Evolutionary conservation across 768 basidiomycete genomes (phyloP), one percentile per base, ranked within the genome.

Genomic region (Leccinum ochraceum): DNA sequence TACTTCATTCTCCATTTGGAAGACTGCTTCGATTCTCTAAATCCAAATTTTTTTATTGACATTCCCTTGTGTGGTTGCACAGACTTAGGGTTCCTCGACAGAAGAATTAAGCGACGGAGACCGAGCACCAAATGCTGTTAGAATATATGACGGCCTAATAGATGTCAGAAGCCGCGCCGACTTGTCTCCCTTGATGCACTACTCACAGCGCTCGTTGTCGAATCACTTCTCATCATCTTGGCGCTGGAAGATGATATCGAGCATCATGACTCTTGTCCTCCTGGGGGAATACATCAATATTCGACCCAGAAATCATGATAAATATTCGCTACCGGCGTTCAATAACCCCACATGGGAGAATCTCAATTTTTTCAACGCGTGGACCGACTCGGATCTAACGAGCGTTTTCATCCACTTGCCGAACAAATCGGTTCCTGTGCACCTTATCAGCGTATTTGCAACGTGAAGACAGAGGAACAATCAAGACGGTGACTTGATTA

Each of bases 1-100:
- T 26, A 26, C 32, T 6, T 28, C 34, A 52, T 59, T 60, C 57
- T 59, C 53, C 49, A 42, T 63, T 55, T 64, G 34, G 62, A 30
- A 30, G 16, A 44, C 32, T n/a, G 6, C 37, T 28, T 44, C 24
- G 17, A 26, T 54, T n/a, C 32, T 50, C n/a, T 2, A 17, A 39
- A 30, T 54, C 28, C 11, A 9, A 28, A 16, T 52, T 58, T 22
- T 22, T 49, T 50, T 37, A 50, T 42, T 7, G 11, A 46, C 11
- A 46, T 46, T 46, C 5, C 17, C 11, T 4, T 22, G 24, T 37
- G 13, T 53, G 39, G 39, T 13, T n/a, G 36, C 36, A 10, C 44
- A 28, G 24, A 44, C 48, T 17, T 17, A 53, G 26, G 30, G 30
- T 28, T 46, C 44, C 16, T 32, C 30, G 14, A 17, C 37, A 20